phyloP scores from a whole-genome alignment of 1,284 basidiomycete species.

The Ceratobasidium theobromae region DNA sequence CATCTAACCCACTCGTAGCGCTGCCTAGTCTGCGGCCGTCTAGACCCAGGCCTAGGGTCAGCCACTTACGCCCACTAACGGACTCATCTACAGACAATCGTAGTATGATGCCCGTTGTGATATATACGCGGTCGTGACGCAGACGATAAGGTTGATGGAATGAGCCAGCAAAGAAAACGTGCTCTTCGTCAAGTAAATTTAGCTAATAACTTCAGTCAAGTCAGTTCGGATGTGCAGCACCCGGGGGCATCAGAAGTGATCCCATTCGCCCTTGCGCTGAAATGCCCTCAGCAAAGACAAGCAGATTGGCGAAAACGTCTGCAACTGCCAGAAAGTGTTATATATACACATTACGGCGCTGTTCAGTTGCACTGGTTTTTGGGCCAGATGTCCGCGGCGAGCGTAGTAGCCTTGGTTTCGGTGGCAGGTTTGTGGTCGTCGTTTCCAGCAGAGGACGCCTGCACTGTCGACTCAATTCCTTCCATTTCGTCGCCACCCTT shows the following conservation, averaged over 20 bases:
- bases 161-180: too few relatives aligned
- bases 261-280: constrained; percentile 1
- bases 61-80: too few relatives aligned
- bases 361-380: constrained; percentile 48
- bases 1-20: too few relatives aligned
- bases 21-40: too few relatives aligned
- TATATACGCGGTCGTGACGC: too few relatives aligned
- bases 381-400: constrained; percentile 29
- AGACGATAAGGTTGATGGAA: too few relatives aligned
- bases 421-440: constrained; percentile 38
- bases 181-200: too few relatives aligned
- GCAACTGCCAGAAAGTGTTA: constrained; percentile 81
- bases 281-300: constrained; percentile 43
- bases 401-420: constrained; percentile 9
- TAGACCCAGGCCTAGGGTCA: too few relatives aligned
- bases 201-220: too few relatives aligned
- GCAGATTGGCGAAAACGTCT: constrained; percentile 62
- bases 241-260: constrained; percentile 2
- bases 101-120: too few relatives aligned
- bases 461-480: constrained; percentile 33
- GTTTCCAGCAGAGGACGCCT: not conserved
- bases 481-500: constrained; percentile 36
- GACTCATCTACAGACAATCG: too few relatives aligned
- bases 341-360: constrained; percentile 80
- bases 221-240: too few relatives aligned